Conservation (phyloP, 164 flowering plant species). For the Echeveria elegans region DNA sequence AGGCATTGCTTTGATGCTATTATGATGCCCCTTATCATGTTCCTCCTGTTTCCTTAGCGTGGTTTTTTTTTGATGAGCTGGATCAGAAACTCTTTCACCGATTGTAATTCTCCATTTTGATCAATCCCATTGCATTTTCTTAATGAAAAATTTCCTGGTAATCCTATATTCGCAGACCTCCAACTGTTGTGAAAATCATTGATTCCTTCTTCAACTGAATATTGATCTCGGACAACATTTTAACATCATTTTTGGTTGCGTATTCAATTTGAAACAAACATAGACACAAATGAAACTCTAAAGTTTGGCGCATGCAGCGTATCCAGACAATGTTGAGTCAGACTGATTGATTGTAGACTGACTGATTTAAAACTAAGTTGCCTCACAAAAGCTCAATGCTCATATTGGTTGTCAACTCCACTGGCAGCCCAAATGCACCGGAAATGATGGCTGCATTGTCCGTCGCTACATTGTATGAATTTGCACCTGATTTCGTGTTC, state of each 20-base stretch:
- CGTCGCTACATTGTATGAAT: slow-evolving; percentile 52
- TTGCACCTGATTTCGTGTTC: slow-evolving; percentile 50
- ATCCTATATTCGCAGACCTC: neutral
- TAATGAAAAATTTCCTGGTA: too few relatives aligned
- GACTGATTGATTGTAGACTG: neutral
- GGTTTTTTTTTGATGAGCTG: neutral
- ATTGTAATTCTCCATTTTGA: neutral
- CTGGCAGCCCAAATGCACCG: slow-evolving; percentile 62
- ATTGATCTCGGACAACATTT: neutral
- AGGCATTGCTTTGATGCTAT: neutral
- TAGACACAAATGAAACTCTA: too few relatives aligned
- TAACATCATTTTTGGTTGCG: neutral
- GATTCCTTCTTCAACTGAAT: too few relatives aligned
- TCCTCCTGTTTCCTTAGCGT: neutral
- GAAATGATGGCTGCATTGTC: slow-evolving; percentile 68
- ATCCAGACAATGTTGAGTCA: neutral
- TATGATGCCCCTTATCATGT: neutral
- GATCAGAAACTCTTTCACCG: neutral
- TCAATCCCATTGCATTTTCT: neutral
- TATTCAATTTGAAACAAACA: too few relatives aligned
- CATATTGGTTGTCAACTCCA: slow-evolving; percentile 56
- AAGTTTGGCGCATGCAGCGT: neutral
- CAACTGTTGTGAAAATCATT: neutral
- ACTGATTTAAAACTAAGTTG: too few relatives aligned
- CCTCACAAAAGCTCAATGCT: slow-evolving; percentile 63